phyloP scores from a whole-genome alignment of 768 basidiomycete genomes.

The Tubosaeta sp. region DNA sequence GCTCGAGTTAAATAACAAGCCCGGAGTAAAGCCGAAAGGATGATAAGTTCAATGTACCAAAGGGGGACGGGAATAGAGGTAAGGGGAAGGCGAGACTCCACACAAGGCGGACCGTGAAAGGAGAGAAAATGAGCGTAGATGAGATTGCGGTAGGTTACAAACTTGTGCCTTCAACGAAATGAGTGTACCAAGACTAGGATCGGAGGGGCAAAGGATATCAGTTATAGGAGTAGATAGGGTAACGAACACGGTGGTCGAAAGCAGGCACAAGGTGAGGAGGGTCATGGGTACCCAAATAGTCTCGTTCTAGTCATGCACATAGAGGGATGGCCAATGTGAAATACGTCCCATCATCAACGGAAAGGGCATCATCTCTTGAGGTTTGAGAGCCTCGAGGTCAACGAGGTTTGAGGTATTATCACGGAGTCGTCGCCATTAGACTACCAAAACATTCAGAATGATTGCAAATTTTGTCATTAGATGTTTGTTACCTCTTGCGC shows the following conservation, averaged over 20 bases:
- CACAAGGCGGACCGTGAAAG: slow-evolving; percentile 15
- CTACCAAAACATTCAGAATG: slow-evolving; percentile 12
- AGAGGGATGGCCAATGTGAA: slow-evolving; percentile 20
- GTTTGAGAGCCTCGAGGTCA: slow-evolving; percentile 3
- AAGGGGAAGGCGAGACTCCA: slow-evolving; percentile 7
- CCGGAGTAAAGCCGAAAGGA: slow-evolving; percentile 19
- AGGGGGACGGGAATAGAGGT: slow-evolving; percentile 9
- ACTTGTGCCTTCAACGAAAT: slow-evolving; percentile 26
- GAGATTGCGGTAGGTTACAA: slow-evolving; percentile 32
- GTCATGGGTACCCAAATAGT: slow-evolving; percentile 27
- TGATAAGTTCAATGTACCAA: slow-evolving; percentile 16
- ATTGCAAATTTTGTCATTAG: background rate
- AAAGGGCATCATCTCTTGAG: slow-evolving; percentile 7
- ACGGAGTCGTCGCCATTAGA: slow-evolving; percentile 34
- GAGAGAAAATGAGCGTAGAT: slow-evolving; percentile 30
- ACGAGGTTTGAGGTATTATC: slow-evolving; percentile 5
- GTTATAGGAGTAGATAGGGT: slow-evolving; percentile 28
- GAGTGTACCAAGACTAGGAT: slow-evolving; percentile 21
- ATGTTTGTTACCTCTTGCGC: slow-evolving; percentile 75
- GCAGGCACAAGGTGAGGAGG: slow-evolving; percentile 18
- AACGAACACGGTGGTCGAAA: slow-evolving; percentile 20
- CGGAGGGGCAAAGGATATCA: slow-evolving; percentile 25
- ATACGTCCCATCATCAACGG: slow-evolving; percentile 12
- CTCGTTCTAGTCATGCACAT: slow-evolving; percentile 23
- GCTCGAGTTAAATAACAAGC: slow-evolving; percentile 33